A percentile compares a stretch with the other conserved stretches of the same genome.
Evolutionary conservation across 2,329 filamentous ascomycete genomes (phyloP).

Genomic region (Beauveria asiatica): DNA sequence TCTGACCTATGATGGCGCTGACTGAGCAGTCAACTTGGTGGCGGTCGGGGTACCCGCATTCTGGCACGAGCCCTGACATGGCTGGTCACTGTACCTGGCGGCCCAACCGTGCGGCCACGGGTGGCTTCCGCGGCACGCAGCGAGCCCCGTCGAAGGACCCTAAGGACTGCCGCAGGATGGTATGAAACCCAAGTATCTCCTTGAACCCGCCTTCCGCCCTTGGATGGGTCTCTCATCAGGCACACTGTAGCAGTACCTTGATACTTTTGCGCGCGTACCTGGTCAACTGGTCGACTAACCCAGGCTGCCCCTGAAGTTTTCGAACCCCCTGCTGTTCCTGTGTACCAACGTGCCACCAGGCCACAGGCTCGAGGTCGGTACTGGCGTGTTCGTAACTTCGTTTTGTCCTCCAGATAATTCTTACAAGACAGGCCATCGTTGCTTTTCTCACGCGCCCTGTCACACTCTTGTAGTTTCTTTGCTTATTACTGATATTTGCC

Average conservation of each 20-base stretch:
- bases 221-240: neutral
- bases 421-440: neutral
- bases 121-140: constrained; percentile 6
- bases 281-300: neutral
- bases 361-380: no score
- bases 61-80: neutral
- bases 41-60: constrained; percentile 4
- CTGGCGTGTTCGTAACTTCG: no score
- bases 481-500: neutral
- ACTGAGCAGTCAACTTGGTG: neutral
- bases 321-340: no score
- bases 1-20: neutral
- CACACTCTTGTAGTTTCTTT: neutral
- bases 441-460: constrained; percentile 4
- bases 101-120: constrained; percentile 6
- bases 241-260: constrained; percentile 2
- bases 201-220: neutral
- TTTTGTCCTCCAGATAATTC: no score
- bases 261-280: neutral
- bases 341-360: no score
- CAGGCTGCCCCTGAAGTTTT: neutral
- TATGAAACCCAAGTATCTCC: constrained; percentile 6
- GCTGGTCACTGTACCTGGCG: constrained; percentile 9
- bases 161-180: neutral
- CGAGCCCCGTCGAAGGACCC: neutral